Evolutionary conservation across 179 eudicot genomes (phyloP), one percentile per base, ranked within the genome.

Genomic region (Monotropa hypopitys): DNA sequence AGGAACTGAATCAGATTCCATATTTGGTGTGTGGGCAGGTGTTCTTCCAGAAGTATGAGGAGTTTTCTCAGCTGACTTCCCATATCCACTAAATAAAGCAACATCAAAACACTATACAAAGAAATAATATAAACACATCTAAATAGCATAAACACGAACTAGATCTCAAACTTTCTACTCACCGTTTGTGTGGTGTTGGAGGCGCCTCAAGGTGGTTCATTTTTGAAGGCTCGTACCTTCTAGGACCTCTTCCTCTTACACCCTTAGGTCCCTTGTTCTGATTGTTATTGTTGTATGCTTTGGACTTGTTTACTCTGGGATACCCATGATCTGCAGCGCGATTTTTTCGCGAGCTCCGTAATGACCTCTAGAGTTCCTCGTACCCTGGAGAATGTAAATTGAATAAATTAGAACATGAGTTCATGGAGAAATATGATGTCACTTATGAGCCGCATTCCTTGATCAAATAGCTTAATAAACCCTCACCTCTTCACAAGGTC

Each of bases 171-270:
- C 26, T 43, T 45, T 73, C 12, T 46, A 84, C 92, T 90, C 85
- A 95, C 99, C 84, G 90, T 87, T 84, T 86, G 83, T 88, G 81
- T 76, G 84, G 95, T 65, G 83, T 61, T 57, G 78, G 76, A 51
- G 83, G 81, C 40, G 80, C 85, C 70, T 86, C 97, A 59, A 72
- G 45, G 66, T 77, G 81, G 82, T 78, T 83, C 84, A 84, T 90
- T 35, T 72, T 73, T 69, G 88, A 77, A 72, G 91, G 88, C 70
- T 86, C 94, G 79, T 95, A 95, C 76, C 89, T 84, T 81, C 94
- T 84, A 62, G 93, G 95, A 32, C 99, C 99, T 82, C 99, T 83
- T 35, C 99, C 99, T 81, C 90, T 88, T 51, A 89, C 95, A 84
- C 80, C 80, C 87, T 87, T 95, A 13, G 92, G 90, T 65, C 85